These are phyloP conservation scores for Sarcocystis neurona DNA, from an alignment of 169 alveolate genomes.

Conservation along the genomic window DNA sequence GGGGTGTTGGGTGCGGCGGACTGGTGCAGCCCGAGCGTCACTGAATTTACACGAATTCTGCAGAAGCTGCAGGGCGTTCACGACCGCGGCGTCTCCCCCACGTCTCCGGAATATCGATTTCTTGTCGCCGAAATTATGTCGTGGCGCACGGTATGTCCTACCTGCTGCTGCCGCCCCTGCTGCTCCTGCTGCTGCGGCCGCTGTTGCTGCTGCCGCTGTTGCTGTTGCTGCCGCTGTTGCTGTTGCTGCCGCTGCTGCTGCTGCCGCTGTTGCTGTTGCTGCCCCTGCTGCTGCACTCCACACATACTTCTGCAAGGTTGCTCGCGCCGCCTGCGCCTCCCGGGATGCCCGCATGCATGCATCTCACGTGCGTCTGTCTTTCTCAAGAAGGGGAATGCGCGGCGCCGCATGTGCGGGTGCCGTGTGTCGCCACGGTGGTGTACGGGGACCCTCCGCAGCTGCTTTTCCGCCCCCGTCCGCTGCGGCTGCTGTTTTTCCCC, in stretches of 20 bases:
- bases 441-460: too few species aligned
- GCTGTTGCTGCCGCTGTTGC: neutral
- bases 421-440: too few species aligned
- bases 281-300: neutral
- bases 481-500: too few species aligned
- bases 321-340: too few species aligned
- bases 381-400: too few species aligned
- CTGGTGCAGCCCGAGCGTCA: slow-evolving; percentile 38
- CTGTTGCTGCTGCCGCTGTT: neutral
- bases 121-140: slow-evolving; percentile 67
- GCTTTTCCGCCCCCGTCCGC: too few species aligned
- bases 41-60: slow-evolving; percentile 41
- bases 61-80: slow-evolving; percentile 51
- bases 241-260: neutral
- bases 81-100: slow-evolving; percentile 70
- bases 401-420: too few species aligned
- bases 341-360: too few species aligned
- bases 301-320: too few species aligned
- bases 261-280: neutral
- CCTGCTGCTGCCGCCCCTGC: slow-evolving; percentile 73
- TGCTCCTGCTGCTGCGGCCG: slow-evolving; percentile 17
- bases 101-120: slow-evolving; percentile 58
- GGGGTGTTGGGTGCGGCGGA: too few species aligned
- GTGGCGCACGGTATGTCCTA: slow-evolving; percentile 68
- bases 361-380: too few species aligned